Conservation (phyloP, 78 protist genomes). For the Anaeramoeba flamelloides region DNA sequence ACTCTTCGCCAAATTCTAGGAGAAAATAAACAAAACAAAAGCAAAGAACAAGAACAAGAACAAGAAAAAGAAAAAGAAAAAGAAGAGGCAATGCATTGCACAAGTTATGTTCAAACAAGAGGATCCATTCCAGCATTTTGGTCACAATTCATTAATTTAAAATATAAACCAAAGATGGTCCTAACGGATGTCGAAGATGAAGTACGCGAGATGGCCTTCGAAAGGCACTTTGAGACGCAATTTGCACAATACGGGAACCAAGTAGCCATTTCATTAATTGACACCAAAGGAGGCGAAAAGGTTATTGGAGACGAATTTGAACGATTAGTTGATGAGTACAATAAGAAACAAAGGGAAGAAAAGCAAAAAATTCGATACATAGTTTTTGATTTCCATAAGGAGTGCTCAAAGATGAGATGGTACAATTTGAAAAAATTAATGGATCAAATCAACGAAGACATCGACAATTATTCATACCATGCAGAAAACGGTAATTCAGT, state of each 20-base stretch:
- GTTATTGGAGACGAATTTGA: not conserved
- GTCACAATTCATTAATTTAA: not conserved
- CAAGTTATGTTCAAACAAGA: not conserved
- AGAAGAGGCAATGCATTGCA: too few relatives aligned
- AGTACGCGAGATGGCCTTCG: not conserved
- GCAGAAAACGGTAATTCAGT: not conserved
- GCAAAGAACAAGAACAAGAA: too few relatives aligned
- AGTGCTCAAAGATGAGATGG: conserved; percentile 7
- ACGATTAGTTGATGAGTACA: not conserved
- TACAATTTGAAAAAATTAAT: not conserved
- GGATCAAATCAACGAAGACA: conserved; percentile 2
- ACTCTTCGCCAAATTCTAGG: too few relatives aligned
- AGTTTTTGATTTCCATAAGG: conserved; percentile 6
- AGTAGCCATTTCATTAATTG: not conserved
- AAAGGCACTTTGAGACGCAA: not conserved
- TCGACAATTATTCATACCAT: not conserved
- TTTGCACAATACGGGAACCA: not conserved
- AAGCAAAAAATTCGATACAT: not conserved
- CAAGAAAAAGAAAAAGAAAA: too few relatives aligned
- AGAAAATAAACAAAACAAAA: too few relatives aligned
- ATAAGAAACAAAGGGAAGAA: not conserved
- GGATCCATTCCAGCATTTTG: not conserved
- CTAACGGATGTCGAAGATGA: not conserved
- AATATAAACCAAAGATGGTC: not conserved
- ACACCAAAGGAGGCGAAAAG: not conserved